Evolutionary conservation across 2,329 filamentous ascomycete species (phyloP).

Genomic region (Xylaria arbuscula): DNA sequence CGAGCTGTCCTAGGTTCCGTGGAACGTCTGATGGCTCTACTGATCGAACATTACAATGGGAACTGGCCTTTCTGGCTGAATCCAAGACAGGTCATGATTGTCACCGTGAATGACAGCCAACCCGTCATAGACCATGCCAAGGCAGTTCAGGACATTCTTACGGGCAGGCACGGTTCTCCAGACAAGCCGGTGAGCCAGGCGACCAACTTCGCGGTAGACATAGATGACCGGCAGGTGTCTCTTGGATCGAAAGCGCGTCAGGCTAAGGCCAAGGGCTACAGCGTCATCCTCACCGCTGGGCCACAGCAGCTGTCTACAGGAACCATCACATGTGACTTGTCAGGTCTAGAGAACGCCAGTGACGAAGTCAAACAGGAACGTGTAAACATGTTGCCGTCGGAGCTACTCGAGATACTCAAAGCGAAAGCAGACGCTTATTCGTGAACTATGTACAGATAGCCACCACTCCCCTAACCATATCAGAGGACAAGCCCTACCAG

Average conservation of each 20-base stretch:
- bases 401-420: constrained; percentile 59
- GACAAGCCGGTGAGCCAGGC: constrained; percentile 61
- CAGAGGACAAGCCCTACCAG: not conserved
- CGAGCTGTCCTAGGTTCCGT: constrained; percentile 86
- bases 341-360: constrained; percentile 46
- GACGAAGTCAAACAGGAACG: constrained; percentile 45
- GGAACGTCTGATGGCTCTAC: constrained; percentile 83
- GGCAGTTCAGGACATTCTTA: constrained; percentile 61
- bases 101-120: constrained; percentile 74
- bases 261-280: constrained; percentile 78
- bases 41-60: constrained; percentile 85
- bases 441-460: constrained; percentile 54
- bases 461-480: not conserved
- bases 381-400: constrained; percentile 57
- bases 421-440: constrained; percentile 57
- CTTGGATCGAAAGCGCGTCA: constrained; percentile 77
- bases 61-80: constrained; percentile 91
- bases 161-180: constrained; percentile 56
- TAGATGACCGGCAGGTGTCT: constrained; percentile 73
- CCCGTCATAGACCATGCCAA: constrained; percentile 63
- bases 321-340: constrained; percentile 64
- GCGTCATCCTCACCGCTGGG: constrained; percentile 79
- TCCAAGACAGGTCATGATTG: constrained; percentile 78
- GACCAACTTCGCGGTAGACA: constrained; percentile 73
- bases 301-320: constrained; percentile 69